Conservation (phyloP, 1,284 basidiomycete species). For the Trametes pubescens region DNA sequence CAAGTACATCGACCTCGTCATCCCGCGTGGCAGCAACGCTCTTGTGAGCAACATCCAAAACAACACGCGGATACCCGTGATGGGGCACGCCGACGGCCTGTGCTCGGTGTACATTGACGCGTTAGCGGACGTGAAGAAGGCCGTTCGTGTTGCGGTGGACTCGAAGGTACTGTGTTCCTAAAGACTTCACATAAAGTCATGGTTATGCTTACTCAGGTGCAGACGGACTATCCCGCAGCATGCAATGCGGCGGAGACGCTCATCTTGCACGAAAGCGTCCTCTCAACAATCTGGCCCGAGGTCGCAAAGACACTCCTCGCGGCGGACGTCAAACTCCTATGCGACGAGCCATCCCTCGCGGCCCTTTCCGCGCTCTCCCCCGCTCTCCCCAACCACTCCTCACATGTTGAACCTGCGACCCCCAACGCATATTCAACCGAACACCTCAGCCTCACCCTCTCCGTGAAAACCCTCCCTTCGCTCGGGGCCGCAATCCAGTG, state of each 20-base stretch:
- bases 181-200: no score
- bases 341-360: constrained; percentile 74
- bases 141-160: constrained; percentile 85
- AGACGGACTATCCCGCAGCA: constrained; percentile 96
- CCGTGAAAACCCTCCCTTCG: constrained; percentile 79
- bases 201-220: neutral
- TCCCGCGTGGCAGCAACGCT: constrained; percentile 93
- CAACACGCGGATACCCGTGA: constrained; percentile 93
- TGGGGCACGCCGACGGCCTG: constrained; percentile 98
- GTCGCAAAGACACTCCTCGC: constrained; percentile 80
- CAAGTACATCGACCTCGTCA: constrained; percentile 95
- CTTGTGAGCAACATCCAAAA: constrained; percentile 92
- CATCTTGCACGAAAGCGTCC: constrained; percentile 79
- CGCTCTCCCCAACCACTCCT: constrained; percentile 47
- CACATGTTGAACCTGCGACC: constrained; percentile 61
- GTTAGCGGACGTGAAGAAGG: constrained; percentile 80
- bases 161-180: constrained; percentile 87
- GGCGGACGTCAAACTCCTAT: constrained; percentile 80
- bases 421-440: constrained; percentile 85
- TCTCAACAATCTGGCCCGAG: constrained; percentile 80
- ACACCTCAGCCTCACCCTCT: constrained; percentile 86
- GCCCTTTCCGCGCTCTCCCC: constrained; percentile 51
- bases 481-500: constrained; percentile 82
- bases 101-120: constrained; percentile 93
- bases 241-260: constrained; percentile 96